A percentile compares a stretch with the other conserved stretches of the same genome.
These are phyloP conservation scores for Cyberlindnera lachancei DNA, from an alignment of 805 yeast species.

Conservation along the genomic window DNA sequence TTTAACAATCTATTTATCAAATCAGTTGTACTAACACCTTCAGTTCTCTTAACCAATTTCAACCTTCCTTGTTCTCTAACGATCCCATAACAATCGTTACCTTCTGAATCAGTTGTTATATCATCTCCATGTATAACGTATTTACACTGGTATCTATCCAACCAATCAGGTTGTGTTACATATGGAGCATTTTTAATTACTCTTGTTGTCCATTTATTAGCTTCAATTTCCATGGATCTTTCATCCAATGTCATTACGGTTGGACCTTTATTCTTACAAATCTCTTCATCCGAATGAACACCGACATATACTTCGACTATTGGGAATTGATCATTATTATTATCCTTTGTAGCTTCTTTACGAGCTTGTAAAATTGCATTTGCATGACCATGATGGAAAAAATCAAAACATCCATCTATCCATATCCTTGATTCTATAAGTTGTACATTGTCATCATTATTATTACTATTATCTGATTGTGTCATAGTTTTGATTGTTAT, in stretches of 20 bases:
- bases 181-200: conserved; percentile 81
- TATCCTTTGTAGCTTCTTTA: conserved; percentile 64
- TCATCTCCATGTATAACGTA: conserved; percentile 99
- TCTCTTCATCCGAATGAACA: conserved; percentile 88
- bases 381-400: conserved; percentile 97
- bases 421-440: conserved; percentile 45
- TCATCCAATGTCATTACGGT: conserved; percentile 85
- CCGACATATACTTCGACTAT: conserved; percentile 82
- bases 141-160: conserved; percentile 67
- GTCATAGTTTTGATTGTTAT: too few relatives aligned
- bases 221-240: conserved; percentile 75
- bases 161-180: conserved; percentile 71
- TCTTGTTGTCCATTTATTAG: conserved; percentile 81
- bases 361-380: conserved; percentile 95
- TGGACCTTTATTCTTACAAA: conserved; percentile 78
- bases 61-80: conserved; percentile 84
- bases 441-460: too few relatives aligned
- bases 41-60: conserved; percentile 87
- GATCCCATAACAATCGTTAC: conserved; percentile 82
- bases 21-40: conserved; percentile 92
- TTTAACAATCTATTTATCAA: conserved; percentile 79
- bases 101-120: conserved; percentile 92
- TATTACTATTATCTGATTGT: too few relatives aligned
- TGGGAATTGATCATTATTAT: too few relatives aligned
- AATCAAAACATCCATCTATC: conserved; percentile 98